Evolutionary conservation across 371 early-diverging fungal species (phyloP).

Genomic region (Actinomortierella wolfii): DNA sequence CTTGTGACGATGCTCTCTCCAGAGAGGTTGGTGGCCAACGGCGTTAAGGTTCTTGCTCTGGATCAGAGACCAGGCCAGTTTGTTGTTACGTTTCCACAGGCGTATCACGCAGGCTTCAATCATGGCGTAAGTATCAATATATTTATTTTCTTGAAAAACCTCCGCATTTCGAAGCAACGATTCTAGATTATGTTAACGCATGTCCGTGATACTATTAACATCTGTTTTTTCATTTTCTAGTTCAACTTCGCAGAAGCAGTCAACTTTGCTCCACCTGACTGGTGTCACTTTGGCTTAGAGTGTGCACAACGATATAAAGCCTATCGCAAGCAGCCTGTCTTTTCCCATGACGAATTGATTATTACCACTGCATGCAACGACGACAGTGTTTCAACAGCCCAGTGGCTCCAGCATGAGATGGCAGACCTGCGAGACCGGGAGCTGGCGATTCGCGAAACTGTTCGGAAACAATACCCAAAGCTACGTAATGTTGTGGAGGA

Average conservation of each 20-base stretch:
- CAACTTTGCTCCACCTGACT: slow-evolving; percentile 93
- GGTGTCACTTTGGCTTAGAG: slow-evolving; percentile 84
- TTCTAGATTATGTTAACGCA: background rate
- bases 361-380: slow-evolving; percentile 60
- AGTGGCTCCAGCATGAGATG: slow-evolving; percentile 64
- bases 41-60: slow-evolving; percentile 77
- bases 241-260: slow-evolving; percentile 97
- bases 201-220: background rate
- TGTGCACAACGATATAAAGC: slow-evolving; percentile 82
- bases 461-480: slow-evolving; percentile 49
- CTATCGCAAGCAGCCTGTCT: slow-evolving; percentile 84
- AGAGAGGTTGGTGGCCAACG: slow-evolving; percentile 67
- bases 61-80: slow-evolving; percentile 96
- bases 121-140: slow-evolving; percentile 77
- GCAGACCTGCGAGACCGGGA: slow-evolving; percentile 64
- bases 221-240: slow-evolving; percentile 24
- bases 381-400: slow-evolving; percentile 47
- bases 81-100: slow-evolving; percentile 93
- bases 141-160: slow-evolving; percentile 2
- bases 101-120: slow-evolving; percentile 97
- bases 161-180: background rate
- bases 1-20: slow-evolving; percentile 92
- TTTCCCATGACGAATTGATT: slow-evolving; percentile 92
- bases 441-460: slow-evolving; percentile 52
- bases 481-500: slow-evolving; percentile 51